Evolutionary conservation across 306 rosid species (phyloP).

Genomic region (Lagenaria siceraria): DNA sequence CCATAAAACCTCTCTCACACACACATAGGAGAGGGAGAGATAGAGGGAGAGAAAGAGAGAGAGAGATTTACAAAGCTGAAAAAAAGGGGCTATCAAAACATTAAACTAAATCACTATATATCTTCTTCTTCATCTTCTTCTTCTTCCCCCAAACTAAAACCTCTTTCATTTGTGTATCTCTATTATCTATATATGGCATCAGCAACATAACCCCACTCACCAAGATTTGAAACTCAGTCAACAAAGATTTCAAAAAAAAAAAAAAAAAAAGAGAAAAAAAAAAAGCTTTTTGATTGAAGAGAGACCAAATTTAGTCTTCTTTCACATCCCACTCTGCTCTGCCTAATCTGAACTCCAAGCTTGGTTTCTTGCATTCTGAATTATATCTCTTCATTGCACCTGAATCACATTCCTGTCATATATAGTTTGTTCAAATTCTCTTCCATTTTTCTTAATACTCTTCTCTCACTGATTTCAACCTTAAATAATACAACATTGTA

Average conservation of each 20-base stretch:
- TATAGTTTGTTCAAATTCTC: neutral
- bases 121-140: neutral
- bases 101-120: neutral
- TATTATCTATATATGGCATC: neutral
- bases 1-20: neutral
- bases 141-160: neutral
- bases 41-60: neutral
- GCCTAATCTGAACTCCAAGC: constrained; percentile 93
- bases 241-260: neutral
- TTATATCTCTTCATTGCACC: constrained; percentile 29
- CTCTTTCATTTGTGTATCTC: neutral
- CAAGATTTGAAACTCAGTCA: neutral
- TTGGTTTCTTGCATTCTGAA: constrained; percentile 64
- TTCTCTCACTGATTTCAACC: too few relatives aligned
- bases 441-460: neutral
- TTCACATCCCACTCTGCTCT: constrained; percentile 77
- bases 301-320: constrained; percentile 22
- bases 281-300: neutral
- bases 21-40: neutral
- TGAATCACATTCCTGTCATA: constrained; percentile 63
- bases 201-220: neutral
- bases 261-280: neutral
- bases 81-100: neutral
- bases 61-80: neutral
- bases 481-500: too few relatives aligned